These are phyloP conservation scores for Fusarium sp. DNA, from an alignment of 2,329 filamentous ascomycete genomes.

Conservation along the genomic window DNA sequence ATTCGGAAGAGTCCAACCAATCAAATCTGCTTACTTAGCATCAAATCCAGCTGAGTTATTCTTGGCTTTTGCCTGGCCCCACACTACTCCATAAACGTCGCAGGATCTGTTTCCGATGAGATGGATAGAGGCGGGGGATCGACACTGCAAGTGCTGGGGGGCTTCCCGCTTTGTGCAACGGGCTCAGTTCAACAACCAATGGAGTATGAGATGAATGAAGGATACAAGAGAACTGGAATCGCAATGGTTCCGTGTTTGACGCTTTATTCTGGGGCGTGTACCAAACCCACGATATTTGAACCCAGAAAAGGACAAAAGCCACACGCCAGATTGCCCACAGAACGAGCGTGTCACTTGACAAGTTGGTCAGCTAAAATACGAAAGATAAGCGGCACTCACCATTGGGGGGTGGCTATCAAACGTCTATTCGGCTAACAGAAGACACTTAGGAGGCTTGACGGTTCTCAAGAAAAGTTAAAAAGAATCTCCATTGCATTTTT, in stretches of 20 bases:
- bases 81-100: not conserved
- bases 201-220: conserved; percentile 1
- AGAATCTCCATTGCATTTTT: not conserved
- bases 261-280: not conserved
- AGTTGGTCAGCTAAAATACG: not conserved
- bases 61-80: not conserved
- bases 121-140: conserved; percentile 38
- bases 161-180: not conserved
- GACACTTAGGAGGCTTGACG: conserved; percentile 28
- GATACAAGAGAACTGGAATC: not conserved
- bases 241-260: not conserved
- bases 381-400: conserved; percentile 18
- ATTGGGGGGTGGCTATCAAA: conserved; percentile 17
- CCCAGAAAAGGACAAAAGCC: not conserved
- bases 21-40: not conserved
- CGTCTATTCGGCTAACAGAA: not conserved
- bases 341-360: not conserved
- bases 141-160: conserved; percentile 39
- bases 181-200: conserved; percentile 6
- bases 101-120: conserved; percentile 16
- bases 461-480: conserved; percentile 7
- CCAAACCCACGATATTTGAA: not conserved
- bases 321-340: not conserved
- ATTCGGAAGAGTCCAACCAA: conserved; percentile 3
- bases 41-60: not conserved